Evolutionary conservation across 352 stramenopile species (phyloP).

Genomic region (Phytopythium montanum): DNA sequence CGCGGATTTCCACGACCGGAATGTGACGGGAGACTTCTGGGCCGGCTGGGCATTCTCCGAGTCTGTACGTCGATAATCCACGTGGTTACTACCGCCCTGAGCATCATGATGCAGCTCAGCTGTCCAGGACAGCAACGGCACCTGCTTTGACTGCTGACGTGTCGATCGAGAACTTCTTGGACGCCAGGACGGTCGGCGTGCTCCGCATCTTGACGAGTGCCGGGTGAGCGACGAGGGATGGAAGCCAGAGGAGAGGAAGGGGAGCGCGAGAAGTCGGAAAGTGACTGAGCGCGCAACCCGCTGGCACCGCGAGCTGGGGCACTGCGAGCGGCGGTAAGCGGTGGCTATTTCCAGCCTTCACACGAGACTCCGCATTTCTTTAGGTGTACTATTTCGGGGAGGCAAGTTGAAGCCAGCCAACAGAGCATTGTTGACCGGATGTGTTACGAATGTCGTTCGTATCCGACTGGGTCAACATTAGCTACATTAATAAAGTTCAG

Average conservation of each 20-base stretch:
- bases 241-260: not conserved
- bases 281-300: not conserved
- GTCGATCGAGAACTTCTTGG: not conserved
- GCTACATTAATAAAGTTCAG: too few species aligned
- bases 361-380: too few species aligned
- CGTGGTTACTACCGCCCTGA: too few species aligned
- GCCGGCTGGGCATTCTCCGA: constrained; percentile 12
- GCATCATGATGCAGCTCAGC: too few species aligned
- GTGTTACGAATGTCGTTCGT: too few species aligned
- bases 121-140: not conserved
- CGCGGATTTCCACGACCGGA: constrained; percentile 45
- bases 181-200: not conserved
- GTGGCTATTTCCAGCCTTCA: too few species aligned
- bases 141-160: not conserved
- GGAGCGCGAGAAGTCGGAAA: not conserved
- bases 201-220: not conserved
- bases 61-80: too few species aligned
- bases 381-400: too few species aligned
- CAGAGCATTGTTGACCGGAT: too few species aligned
- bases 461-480: too few species aligned
- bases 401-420: too few species aligned
- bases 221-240: not conserved
- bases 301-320: not conserved
- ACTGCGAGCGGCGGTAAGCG: too few species aligned
- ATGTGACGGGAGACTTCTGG: constrained; percentile 27